phyloP scores from a whole-genome alignment of 108 stramenopile species.

The Chaetoceros tenuissimus region DNA sequence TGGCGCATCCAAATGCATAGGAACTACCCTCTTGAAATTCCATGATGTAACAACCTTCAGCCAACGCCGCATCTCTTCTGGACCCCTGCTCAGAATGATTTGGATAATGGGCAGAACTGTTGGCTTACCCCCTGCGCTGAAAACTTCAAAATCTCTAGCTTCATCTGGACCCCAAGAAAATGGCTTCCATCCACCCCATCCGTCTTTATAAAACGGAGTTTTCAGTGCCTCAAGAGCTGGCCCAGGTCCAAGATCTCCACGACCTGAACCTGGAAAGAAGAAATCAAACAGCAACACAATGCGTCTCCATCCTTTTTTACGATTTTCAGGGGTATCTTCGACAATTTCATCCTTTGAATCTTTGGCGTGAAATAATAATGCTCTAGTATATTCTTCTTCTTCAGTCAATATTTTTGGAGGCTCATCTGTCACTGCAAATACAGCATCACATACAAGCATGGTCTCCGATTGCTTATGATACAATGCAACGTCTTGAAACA shows the following conservation, averaged over 20 bases:
- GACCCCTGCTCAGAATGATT: constrained; percentile 36
- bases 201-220: constrained; percentile 14
- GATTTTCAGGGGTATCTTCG: constrained; percentile 35
- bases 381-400: constrained; percentile 31
- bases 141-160: constrained; percentile 13
- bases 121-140: constrained; percentile 19
- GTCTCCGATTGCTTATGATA: constrained; percentile 39
- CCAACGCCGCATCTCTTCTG: constrained; percentile 18
- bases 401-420: constrained; percentile 32
- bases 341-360: constrained; percentile 28
- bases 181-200: constrained; percentile 34
- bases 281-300: constrained; percentile 40
- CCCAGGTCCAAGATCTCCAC: constrained; percentile 12
- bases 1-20: constrained; percentile 43
- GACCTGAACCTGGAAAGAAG: constrained; percentile 33
- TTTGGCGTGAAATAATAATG: constrained; percentile 49
- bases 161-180: constrained; percentile 21
- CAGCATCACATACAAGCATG: constrained; percentile 36
- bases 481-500: constrained; percentile 45
- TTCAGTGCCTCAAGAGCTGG: constrained; percentile 9
- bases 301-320: constrained; percentile 51
- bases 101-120: constrained; percentile 42
- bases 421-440: constrained; percentile 27
- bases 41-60: constrained; percentile 31
- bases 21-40: constrained; percentile 38